Conservation (phyloP, 345 rosid genomes). For the Acer negundo region DNA sequence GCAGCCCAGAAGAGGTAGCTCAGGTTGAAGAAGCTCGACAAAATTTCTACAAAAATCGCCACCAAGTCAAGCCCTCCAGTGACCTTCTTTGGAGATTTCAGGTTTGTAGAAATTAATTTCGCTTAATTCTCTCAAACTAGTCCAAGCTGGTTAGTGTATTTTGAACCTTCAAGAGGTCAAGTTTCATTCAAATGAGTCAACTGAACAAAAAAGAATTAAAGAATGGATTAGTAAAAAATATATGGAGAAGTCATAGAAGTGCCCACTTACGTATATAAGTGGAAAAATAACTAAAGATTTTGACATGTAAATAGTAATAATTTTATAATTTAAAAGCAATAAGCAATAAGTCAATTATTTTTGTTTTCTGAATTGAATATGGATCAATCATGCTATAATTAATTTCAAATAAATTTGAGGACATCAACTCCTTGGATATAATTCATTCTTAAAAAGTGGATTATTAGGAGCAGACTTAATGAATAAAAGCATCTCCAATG, state of each 20-base stretch:
- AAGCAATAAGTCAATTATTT: too few relatives aligned
- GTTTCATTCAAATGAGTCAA: not conserved
- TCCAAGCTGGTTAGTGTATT: not conserved
- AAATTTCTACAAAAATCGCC: conserved; percentile 37
- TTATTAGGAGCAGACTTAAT: too few relatives aligned
- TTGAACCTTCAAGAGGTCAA: not conserved
- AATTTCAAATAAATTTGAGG: too few relatives aligned
- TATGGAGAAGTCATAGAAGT: not conserved
- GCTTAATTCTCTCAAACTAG: too few relatives aligned
- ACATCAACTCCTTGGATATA: too few relatives aligned
- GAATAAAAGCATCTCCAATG: too few relatives aligned
- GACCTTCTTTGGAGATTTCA: conserved; percentile 63
- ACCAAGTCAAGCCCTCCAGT: conserved; percentile 40
- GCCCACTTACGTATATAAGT: not conserved
- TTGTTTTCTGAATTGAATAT: too few relatives aligned
- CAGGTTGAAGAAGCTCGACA: conserved; percentile 51
- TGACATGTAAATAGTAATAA: not conserved
- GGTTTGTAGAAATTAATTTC: conserved; percentile 19
- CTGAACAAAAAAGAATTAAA: not conserved
- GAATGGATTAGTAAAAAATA: too few relatives aligned
- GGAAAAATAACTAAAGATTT: not conserved
- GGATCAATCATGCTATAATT: too few relatives aligned
- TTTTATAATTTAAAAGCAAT: too few relatives aligned
- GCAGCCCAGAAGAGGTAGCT: conserved; percentile 42
- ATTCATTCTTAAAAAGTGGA: too few relatives aligned